phyloP scores from a whole-genome alignment of 2,329 filamentous ascomycete species.

The Cordyceps cicadae region DNA sequence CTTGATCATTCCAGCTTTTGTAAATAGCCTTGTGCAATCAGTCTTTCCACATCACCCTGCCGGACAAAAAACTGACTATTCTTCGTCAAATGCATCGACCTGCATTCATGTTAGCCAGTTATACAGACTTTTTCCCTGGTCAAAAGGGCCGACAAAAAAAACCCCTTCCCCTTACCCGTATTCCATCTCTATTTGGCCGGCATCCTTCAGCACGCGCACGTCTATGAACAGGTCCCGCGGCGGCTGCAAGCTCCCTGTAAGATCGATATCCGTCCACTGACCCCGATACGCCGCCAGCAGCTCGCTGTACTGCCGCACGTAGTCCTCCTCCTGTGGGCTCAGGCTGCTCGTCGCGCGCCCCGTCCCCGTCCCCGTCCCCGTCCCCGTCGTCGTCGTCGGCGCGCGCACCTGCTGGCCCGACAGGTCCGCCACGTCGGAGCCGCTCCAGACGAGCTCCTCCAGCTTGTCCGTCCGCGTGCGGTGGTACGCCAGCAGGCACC shows the following conservation, averaged over 20 bases:
- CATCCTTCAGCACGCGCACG: conserved; percentile 90
- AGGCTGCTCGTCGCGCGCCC: conserved; percentile 56
- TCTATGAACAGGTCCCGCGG: conserved; percentile 96
- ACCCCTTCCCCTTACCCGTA: conserved; percentile 89
- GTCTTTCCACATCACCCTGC: conserved; percentile 86
- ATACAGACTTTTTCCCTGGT: not conserved
- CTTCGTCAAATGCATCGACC: conserved; percentile 90
- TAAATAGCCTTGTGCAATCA: conserved; percentile 91
- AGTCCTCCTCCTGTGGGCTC: conserved; percentile 94
- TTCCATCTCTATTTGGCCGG: conserved; percentile 97
- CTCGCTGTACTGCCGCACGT: conserved; percentile 84
- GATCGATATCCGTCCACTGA: conserved; percentile 94
- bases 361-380: conserved; percentile 14
- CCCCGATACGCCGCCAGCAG: conserved; percentile 94
- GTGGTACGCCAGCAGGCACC: conserved; percentile 91
- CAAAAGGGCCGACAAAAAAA: not conserved
- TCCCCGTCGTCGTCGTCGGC: conserved; percentile 23
- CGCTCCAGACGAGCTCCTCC: conserved; percentile 89
- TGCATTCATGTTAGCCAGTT: conserved; percentile 27
- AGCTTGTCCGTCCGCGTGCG: conserved; percentile 82
- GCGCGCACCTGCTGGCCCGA: conserved; percentile 47
- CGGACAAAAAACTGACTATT: conserved; percentile 98
- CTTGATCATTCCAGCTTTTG: conserved; percentile 69
- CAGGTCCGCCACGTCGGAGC: conserved; percentile 71
- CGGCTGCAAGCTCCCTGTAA: conserved; percentile 88